These are phyloP conservation scores for Neofusicoccum kwambonambiense DNA, from an alignment of 2,329 filamentous ascomycete genomes.

Conservation along the genomic window DNA sequence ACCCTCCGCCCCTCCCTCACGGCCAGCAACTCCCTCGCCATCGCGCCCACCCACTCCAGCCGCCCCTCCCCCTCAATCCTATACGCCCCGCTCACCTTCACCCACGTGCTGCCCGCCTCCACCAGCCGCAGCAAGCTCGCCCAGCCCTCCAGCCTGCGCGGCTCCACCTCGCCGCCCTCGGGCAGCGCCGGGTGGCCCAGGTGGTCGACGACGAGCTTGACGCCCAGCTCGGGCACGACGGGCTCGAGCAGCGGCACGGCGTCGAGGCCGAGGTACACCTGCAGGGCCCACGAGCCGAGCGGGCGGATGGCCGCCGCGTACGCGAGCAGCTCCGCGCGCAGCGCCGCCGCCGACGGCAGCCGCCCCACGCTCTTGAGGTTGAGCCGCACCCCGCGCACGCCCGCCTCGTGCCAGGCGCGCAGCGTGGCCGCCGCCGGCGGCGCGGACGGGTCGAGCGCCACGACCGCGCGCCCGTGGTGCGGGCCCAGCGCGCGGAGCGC, in stretches of 20 bases:
- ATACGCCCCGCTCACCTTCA: constrained; percentile 61
- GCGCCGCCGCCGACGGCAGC: constrained; percentile 38
- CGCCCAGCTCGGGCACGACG: constrained; percentile 49
- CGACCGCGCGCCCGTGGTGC: constrained; percentile 53
- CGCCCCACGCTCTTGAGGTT: constrained; percentile 57
- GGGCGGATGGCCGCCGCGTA: constrained; percentile 54
- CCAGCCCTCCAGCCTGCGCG: constrained; percentile 52
- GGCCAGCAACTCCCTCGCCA: constrained; percentile 51
- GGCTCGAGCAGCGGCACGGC: constrained; percentile 50
- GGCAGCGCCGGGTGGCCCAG: constrained; percentile 52
- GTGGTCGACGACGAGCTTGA: constrained; percentile 60
- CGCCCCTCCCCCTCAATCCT: constrained; percentile 49
- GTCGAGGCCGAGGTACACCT: constrained; percentile 57
- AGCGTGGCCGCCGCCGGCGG: constrained; percentile 35
- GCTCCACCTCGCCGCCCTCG: background rate
- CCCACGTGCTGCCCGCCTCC: constrained; percentile 49
- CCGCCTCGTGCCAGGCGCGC: constrained; percentile 54
- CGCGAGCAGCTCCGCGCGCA: constrained; percentile 43
- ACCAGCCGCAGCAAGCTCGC: constrained; percentile 49
- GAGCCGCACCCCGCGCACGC: constrained; percentile 59
- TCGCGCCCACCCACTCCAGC: constrained; percentile 47
- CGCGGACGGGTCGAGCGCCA: constrained; percentile 52
- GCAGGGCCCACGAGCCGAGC: constrained; percentile 54
- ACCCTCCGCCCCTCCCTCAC: constrained; percentile 51
- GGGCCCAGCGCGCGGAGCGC: constrained; percentile 53